Evolutionary conservation across 257 asterid species (phyloP).

Genomic region (Linaria vulgaris): DNA sequence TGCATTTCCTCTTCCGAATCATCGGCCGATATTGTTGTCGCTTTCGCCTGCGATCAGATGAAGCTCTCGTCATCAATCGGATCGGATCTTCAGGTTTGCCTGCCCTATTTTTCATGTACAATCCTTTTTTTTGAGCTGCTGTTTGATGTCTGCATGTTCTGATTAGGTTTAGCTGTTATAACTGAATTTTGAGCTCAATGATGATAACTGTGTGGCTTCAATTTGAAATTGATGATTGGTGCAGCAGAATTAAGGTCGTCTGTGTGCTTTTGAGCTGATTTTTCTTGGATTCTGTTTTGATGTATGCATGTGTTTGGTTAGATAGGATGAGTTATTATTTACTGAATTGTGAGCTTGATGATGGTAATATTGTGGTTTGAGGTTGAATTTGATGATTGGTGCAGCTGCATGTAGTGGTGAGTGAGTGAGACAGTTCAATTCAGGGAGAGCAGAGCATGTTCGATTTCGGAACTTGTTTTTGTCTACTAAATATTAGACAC

Average conservation of each 20-base stretch:
- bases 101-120: constrained; percentile 31
- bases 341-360: background rate
- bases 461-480: too few relatives aligned
- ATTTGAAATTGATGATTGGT: too few relatives aligned
- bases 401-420: too few relatives aligned
- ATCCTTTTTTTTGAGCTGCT: too few relatives aligned
- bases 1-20: constrained; percentile 49
- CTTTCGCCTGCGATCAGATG: constrained; percentile 53
- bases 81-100: constrained; percentile 59
- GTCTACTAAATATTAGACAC: too few relatives aligned
- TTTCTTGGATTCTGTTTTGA: too few relatives aligned
- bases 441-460: too few relatives aligned
- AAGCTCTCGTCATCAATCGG: constrained; percentile 33
- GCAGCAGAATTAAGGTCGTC: too few relatives aligned
- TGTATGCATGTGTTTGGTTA: too few relatives aligned
- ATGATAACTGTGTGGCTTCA: background rate
- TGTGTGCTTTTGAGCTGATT: too few relatives aligned
- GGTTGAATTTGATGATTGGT: too few relatives aligned
- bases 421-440: too few relatives aligned
- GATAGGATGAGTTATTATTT: background rate
- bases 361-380: background rate
- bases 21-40: constrained; percentile 68
- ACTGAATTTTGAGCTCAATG: background rate
- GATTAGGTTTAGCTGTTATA: background rate
- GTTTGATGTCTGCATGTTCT: background rate